phyloP scores from a whole-genome alignment of 2,329 filamentous ascomycete genomes.

The Rosellinia necatrix region DNA sequence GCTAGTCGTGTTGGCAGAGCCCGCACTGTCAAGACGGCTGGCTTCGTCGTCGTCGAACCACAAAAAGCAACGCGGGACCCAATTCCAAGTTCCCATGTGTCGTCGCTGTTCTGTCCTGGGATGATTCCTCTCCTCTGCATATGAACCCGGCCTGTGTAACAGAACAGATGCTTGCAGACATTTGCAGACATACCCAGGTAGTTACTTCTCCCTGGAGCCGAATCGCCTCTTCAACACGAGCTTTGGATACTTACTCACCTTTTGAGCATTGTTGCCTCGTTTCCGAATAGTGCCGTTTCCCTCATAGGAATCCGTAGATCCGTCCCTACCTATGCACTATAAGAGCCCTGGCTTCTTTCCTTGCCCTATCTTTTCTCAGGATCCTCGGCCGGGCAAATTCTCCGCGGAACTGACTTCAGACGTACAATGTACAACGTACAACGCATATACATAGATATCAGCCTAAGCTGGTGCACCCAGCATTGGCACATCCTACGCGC shows the following conservation, averaged over 20 bases:
- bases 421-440: neutral
- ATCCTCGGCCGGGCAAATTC: constrained; percentile 10
- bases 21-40: constrained; percentile 21
- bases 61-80: constrained; percentile 17
- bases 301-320: too few relatives aligned
- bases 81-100: constrained; percentile 8
- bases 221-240: too few relatives aligned
- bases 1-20: constrained; percentile 1
- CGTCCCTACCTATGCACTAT: constrained; percentile 3
- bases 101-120: neutral
- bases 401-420: neutral
- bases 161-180: neutral
- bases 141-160: neutral
- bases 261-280: too few relatives aligned
- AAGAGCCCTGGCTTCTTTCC: neutral
- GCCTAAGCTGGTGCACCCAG: constrained; percentile 4
- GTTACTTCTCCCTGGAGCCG: too few relatives aligned
- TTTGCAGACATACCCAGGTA: too few relatives aligned
- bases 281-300: too few relatives aligned
- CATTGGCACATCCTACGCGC: constrained; percentile 4
- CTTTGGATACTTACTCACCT: too few relatives aligned
- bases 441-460: constrained; percentile 1
- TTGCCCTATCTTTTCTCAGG: neutral
- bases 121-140: neutral
- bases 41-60: neutral